Evolutionary conservation across 2,329 filamentous ascomycete species (phyloP).

Genomic region (Colletotrichum euphorbiae): DNA sequence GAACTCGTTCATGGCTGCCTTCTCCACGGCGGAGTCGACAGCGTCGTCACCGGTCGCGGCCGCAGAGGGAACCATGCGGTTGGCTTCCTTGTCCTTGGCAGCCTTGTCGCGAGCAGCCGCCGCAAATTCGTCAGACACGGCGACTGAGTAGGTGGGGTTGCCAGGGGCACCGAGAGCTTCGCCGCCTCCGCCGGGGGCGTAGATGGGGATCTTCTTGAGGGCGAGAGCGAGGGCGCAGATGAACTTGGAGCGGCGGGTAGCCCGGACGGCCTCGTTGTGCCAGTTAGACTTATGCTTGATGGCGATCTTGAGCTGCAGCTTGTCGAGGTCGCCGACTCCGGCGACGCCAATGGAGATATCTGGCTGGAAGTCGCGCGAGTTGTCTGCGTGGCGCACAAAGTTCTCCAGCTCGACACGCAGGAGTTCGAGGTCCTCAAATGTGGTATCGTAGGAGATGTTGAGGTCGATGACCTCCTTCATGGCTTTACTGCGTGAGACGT

Average conservation of each 20-base stretch:
- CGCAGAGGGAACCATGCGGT: slow-evolving; percentile 70
- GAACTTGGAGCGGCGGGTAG: slow-evolving; percentile 89
- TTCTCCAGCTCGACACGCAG: slow-evolving; percentile 85
- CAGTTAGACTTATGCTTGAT: slow-evolving; percentile 95
- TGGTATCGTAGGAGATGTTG: slow-evolving; percentile 86
- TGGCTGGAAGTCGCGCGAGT: slow-evolving; percentile 89
- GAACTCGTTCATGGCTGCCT: slow-evolving; percentile 58
- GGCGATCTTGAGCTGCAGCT: slow-evolving; percentile 83
- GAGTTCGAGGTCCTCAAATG: slow-evolving; percentile 88
- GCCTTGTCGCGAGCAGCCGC: slow-evolving; percentile 70
- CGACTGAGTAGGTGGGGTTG: slow-evolving; percentile 85
- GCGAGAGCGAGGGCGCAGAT: slow-evolving; percentile 93
- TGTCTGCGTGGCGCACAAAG: slow-evolving; percentile 87
- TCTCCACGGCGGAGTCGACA: slow-evolving; percentile 50
- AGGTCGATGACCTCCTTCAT: slow-evolving; percentile 90
- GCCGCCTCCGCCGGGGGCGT: slow-evolving; percentile 79
- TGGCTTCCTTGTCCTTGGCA: slow-evolving; percentile 70
- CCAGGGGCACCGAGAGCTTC: slow-evolving; percentile 72
- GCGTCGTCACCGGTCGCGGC: slow-evolving; percentile 42
- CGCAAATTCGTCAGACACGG: slow-evolving; percentile 76
- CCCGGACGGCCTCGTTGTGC: slow-evolving; percentile 86
- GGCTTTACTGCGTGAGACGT: slow-evolving; percentile 88
- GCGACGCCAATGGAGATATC: slow-evolving; percentile 83
- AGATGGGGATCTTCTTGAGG: slow-evolving; percentile 87
- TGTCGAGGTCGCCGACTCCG: slow-evolving; percentile 86